Percentiles rank a stretch among this genome's conserved stretches.
phyloP scores from a whole-genome alignment of 2,329 filamentous ascomycete genomes.

The Diaporthe citriasiana region DNA sequence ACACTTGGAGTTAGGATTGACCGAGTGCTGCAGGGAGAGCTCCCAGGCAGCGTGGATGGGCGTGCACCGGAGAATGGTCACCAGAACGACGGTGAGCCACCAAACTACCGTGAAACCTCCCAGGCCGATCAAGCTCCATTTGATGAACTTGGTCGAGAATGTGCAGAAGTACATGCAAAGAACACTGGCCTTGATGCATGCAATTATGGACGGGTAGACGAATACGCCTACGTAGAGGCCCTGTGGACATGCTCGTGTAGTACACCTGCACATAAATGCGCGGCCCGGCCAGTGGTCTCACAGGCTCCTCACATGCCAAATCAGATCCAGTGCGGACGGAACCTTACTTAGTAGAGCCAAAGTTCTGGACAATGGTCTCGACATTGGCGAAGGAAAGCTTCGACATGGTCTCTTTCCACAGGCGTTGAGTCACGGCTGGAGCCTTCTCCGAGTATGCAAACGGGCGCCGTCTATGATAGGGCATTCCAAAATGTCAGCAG shows the following conservation, averaged over 20 bases:
- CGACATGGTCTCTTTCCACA: slow-evolving; percentile 12
- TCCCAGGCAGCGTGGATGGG: slow-evolving; percentile 11
- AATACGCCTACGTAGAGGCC: slow-evolving; percentile 1
- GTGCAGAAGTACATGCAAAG: slow-evolving; percentile 14
- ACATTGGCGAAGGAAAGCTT: slow-evolving; percentile 6
- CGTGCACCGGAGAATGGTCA: slow-evolving; percentile 15
- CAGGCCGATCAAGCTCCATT: slow-evolving; percentile 10
- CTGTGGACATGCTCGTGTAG: slow-evolving; percentile 11
- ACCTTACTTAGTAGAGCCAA: neutral
- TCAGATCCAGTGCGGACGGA: neutral
- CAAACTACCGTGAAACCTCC: neutral
- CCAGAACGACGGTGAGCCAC: slow-evolving; percentile 12
- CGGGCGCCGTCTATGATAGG: neutral
- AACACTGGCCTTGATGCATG: slow-evolving; percentile 6
- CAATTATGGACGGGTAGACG: neutral
- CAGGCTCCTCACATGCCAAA: neutral
- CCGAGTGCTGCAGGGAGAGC: neutral
- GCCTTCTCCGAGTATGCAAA: slow-evolving; percentile 19
- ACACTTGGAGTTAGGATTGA: neutral
- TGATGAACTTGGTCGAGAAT: slow-evolving; percentile 14
- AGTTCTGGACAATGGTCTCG: neutral
- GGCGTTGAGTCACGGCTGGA: slow-evolving; percentile 4
- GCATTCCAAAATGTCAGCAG: neutral
- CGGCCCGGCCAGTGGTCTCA: neutral
- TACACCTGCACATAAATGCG: slow-evolving; percentile 4